Evolutionary conservation across 441 rosid genomes (phyloP).

Genomic region (Capsella rubella): DNA sequence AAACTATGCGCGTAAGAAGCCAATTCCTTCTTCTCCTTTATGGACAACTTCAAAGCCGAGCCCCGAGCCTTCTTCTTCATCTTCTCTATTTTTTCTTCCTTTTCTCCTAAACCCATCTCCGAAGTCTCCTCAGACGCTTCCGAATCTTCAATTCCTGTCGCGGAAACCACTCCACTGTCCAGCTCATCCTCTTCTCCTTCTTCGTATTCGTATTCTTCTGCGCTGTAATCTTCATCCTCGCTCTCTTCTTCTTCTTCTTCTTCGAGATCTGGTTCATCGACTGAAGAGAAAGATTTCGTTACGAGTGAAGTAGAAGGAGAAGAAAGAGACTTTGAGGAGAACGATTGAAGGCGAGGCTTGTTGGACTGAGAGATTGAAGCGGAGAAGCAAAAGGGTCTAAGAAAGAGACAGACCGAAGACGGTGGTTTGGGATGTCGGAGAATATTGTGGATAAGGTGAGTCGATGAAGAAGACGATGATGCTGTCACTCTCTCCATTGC

Average conservation of each 20-base stretch:
- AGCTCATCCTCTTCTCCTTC: slow-evolving; percentile 18
- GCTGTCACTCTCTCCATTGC: slow-evolving; percentile 52
- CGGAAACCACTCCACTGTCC: slow-evolving; percentile 25
- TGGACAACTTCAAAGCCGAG: slow-evolving; percentile 50
- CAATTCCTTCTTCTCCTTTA: slow-evolving; percentile 91
- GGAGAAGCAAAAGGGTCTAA: slow-evolving; percentile 47
- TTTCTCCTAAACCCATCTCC: slow-evolving; percentile 29
- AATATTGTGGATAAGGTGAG: slow-evolving; percentile 44
- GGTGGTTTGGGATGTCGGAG: slow-evolving; percentile 41
- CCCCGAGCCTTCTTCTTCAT: slow-evolving; percentile 42
- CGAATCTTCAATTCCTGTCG: slow-evolving; percentile 18
- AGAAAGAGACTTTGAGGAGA: slow-evolving; percentile 33
- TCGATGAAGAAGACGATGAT: slow-evolving; percentile 41
- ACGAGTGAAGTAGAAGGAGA: slow-evolving; percentile 29
- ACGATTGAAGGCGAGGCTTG: slow-evolving; percentile 22
- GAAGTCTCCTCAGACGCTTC: slow-evolving; percentile 23
- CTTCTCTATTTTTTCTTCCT: slow-evolving; percentile 44
- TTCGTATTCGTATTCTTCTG: slow-evolving; percentile 21
- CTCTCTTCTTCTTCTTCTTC: slow-evolving; percentile 36
- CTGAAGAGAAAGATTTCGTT: slow-evolving; percentile 35
- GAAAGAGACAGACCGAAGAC: slow-evolving; percentile 40
- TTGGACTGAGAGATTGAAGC: slow-evolving; percentile 40
- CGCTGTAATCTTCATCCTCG: slow-evolving; percentile 34
- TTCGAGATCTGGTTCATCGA: slow-evolving; percentile 36
- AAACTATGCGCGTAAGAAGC: slow-evolving; percentile 87